Base-by-base conservation (phyloP, 176 grass and related monocot genomes). In the Avena insularis region DNA sequence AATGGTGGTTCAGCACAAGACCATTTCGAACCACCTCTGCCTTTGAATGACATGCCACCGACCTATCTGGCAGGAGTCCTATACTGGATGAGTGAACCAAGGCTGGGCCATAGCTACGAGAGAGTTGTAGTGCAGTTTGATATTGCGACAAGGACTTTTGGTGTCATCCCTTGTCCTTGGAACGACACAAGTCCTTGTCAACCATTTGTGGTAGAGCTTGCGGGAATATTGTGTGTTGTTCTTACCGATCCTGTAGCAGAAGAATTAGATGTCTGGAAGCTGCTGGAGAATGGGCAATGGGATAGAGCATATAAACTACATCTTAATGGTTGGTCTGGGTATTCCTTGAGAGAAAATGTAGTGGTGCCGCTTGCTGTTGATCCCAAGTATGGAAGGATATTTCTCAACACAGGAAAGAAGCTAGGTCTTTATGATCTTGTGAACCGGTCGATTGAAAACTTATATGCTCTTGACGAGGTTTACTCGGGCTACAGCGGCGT, bases 51-150 rank as follows among this genome's bases (percentile, higher is more conserved):
- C 69, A 72, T 72, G 69, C 69, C 69, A 4, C 69, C 69, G 9
- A 10, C 40, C 40, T 72, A 72, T 47, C 19, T 72, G 11, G 19
- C 19, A 47, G 40, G 69, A 72, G 17, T 46, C 1, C 0, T 72
- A 3, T 72, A 72, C 40, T 72, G 69, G 69, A 72, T 47, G 69
- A 72, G 69, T 72, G 69, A 72, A 21, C 69, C 69, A 15, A 72
- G 69, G 69, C 46, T 72, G 19, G 5, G 10, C 20, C 19, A 6
- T 9, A n/a, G 14, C 19, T n/a, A 12, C 20, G 3, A 72, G 40
- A 46, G 69, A 36, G 69, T 9, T 20, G 10, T 72, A 21, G 11
- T 72, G 9, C 43, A 19, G 8, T 72, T 72, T 5, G 20, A 72
- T 6, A 45, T 72, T n/a, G 11, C 40, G 43, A 72, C 20, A 46